A percentile compares a stretch with the other conserved stretches of the same genome.
Evolutionary conservation across 179 eudicot genomes (phyloP).

Genomic region (Nepenthes alata): DNA sequence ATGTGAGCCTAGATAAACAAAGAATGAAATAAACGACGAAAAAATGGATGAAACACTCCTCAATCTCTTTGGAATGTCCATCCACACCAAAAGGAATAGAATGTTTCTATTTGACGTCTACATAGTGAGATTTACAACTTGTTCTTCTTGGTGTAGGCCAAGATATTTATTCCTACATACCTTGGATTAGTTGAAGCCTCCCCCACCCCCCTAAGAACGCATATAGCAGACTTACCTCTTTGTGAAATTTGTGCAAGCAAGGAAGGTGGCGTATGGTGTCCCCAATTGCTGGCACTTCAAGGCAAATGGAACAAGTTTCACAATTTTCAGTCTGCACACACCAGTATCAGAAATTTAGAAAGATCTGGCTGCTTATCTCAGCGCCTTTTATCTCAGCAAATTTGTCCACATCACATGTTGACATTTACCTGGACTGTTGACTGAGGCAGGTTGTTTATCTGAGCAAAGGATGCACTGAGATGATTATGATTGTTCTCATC

Average conservation of each 20-base stretch:
- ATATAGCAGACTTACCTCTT: conserved; percentile 49
- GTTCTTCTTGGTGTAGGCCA: no score
- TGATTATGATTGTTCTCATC: conserved; percentile 82
- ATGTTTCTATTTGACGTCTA: no score
- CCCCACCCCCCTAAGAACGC: background rate
- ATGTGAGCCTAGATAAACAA: no score
- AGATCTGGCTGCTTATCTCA: background rate
- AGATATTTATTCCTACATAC: no score
- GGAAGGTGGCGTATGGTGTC: conserved; percentile 90
- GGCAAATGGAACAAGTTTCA: conserved; percentile 78
- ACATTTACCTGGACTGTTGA: conserved; percentile 60
- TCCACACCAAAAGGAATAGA: no score
- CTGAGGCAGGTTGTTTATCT: conserved; percentile 59
- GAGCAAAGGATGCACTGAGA: conserved; percentile 58
- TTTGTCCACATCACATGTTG: background rate
- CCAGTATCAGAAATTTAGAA: background rate
- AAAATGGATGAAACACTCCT: no score
- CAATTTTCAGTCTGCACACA: conserved; percentile 41
- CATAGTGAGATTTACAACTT: no score
- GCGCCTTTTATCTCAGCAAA: background rate
- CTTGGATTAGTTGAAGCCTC: no score
- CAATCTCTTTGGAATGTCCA: no score
- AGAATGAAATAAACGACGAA: no score
- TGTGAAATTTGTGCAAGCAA: conserved; percentile 96
- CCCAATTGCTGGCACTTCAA: conserved; percentile 72